These are phyloP conservation scores for Saksenaea vasiformis DNA, from an alignment of 371 early-diverging fungal genomes.

Conservation along the genomic window DNA sequence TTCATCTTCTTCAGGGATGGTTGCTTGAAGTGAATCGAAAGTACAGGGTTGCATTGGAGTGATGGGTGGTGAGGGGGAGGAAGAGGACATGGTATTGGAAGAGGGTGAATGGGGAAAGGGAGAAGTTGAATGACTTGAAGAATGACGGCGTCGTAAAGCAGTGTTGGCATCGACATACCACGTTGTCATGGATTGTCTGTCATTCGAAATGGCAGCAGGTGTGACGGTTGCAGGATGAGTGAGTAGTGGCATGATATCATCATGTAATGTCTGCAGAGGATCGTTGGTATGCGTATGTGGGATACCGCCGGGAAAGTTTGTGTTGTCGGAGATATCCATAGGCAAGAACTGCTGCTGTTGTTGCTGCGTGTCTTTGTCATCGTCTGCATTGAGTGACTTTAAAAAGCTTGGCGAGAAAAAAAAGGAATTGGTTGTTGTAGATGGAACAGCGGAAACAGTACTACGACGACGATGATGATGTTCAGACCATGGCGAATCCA, in stretches of 20 bases:
- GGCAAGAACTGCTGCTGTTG: no score
- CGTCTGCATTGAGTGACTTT: constrained; percentile 49
- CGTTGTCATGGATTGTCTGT: background rate
- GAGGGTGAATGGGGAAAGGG: constrained; percentile 33
- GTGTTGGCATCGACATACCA: background rate
- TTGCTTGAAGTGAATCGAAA: constrained; percentile 19
- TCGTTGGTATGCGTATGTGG: background rate
- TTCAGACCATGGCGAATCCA: constrained; percentile 23
- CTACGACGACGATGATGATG: constrained; percentile 12
- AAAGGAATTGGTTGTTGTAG: constrained; percentile 56
- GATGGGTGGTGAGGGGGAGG: constrained; percentile 45
- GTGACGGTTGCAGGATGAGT: constrained; percentile 17
- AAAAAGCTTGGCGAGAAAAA: constrained; percentile 69
- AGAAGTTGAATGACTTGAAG: constrained; percentile 3
- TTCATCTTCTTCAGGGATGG: constrained; percentile 57
- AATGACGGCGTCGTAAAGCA: background rate
- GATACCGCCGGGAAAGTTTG: constrained; percentile 8
- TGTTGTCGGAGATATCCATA: background rate
- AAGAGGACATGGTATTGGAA: constrained; percentile 23
- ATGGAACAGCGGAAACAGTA: constrained; percentile 14
- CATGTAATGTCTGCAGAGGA: constrained; percentile 5
- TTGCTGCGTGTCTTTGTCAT: background rate
- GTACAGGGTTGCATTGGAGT: constrained; percentile 24
- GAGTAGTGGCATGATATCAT: constrained; percentile 14
- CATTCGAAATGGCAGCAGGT: constrained; percentile 23